Conservation (phyloP, 1,139 yeast genomes). For the Diutina sp. region DNA sequence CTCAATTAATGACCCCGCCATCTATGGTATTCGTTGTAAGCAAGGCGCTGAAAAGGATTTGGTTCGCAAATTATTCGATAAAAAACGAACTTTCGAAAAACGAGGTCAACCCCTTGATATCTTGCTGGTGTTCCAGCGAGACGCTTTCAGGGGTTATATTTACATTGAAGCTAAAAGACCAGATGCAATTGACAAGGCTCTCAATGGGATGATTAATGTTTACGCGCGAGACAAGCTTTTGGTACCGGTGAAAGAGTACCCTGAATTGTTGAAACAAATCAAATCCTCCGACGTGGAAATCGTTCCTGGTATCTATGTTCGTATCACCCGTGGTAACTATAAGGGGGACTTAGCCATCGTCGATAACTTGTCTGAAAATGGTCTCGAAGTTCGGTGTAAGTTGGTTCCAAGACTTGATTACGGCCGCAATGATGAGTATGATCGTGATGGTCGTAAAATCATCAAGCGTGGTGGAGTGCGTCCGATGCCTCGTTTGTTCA, state of each 20-base stretch:
- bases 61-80: slow-evolving; percentile 73
- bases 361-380: slow-evolving; percentile 87
- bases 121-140: slow-evolving; percentile 90
- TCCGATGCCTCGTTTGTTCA: slow-evolving; percentile 79
- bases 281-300: slow-evolving; percentile 80
- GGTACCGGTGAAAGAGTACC: slow-evolving; percentile 93
- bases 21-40: slow-evolving; percentile 91
- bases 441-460: slow-evolving; percentile 41
- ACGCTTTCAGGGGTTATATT: slow-evolving; percentile 79
- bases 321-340: slow-evolving; percentile 84
- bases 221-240: slow-evolving; percentile 59
- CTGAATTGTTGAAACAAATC: slow-evolving; percentile 82
- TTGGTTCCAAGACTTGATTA: slow-evolving; percentile 90
- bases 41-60: slow-evolving; percentile 90
- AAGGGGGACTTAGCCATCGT: slow-evolving; percentile 90
- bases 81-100: slow-evolving; percentile 58
- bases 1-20: slow-evolving; percentile 90
- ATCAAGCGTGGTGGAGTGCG: slow-evolving; percentile 36
- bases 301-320: slow-evolving; percentile 84
- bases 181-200: slow-evolving; percentile 81
- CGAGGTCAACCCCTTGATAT: slow-evolving; percentile 56
- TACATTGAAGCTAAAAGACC: slow-evolving; percentile 91
- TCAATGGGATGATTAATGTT: slow-evolving; percentile 81
- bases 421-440: slow-evolving; percentile 53
- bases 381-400: slow-evolving; percentile 84